Percentiles rank a stretch among this genome's conserved stretches.
These are phyloP conservation scores for Botrytis squamosa DNA, from an alignment of 2,329 filamentous ascomycete genomes.

Conservation along the genomic window DNA sequence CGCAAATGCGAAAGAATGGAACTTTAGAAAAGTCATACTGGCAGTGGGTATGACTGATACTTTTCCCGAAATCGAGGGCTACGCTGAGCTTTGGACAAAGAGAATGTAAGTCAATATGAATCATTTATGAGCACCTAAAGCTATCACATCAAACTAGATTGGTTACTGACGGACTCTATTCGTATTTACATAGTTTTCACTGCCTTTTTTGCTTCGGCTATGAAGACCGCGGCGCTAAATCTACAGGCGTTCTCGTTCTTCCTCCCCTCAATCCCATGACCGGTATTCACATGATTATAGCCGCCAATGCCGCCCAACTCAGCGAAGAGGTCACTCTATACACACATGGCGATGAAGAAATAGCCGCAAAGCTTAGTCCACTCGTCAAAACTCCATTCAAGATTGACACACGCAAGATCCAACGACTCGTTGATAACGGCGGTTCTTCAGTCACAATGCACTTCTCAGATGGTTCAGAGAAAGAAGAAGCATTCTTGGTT, in stretches of 20 bases:
- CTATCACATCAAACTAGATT: no score
- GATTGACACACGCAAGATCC: constrained; percentile 11
- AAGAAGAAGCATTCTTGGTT: constrained; percentile 44
- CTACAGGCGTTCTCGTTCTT: constrained; percentile 48
- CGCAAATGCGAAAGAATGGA: constrained; percentile 44
- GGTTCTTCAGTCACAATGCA: constrained; percentile 44
- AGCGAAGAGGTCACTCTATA: constrained; percentile 49
- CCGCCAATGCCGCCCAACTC: constrained; percentile 46
- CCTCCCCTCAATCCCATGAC: constrained; percentile 37
- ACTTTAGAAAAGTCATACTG: constrained; percentile 54
- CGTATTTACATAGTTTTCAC: constrained; percentile 44
- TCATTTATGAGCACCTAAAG: not conserved
- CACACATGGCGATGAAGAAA: constrained; percentile 45
- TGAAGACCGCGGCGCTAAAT: constrained; percentile 51
- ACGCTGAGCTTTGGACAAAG: constrained; percentile 52
- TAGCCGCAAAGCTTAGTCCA: not conserved
- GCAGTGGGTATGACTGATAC: constrained; percentile 55
- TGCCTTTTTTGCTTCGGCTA: constrained; percentile 60
- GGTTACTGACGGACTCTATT: no score
- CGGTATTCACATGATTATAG: constrained; percentile 41
- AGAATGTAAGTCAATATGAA: constrained; percentile 19
- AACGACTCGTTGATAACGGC: not conserved
- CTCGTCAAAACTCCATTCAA: not conserved
- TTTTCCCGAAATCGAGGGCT: constrained; percentile 52
- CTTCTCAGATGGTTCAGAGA: constrained; percentile 27